Base-by-base conservation (phyloP, 371 early-diverging fungal genomes). In the Funneliformis caledonium region DNA sequence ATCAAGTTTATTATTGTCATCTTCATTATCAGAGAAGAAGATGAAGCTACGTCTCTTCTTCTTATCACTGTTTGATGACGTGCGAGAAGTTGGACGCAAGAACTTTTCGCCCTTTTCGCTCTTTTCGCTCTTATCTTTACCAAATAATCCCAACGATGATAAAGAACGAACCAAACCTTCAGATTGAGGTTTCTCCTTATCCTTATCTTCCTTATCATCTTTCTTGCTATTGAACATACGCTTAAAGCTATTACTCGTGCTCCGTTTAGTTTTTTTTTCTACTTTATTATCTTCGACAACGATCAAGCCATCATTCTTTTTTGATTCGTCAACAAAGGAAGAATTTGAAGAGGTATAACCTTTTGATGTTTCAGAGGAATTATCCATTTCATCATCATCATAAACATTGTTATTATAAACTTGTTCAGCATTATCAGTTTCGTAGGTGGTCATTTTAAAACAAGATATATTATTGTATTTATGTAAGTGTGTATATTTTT, bases 11-110 rank as follows among this genome's bases (percentile, higher is more conserved):
- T 52, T 37, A 37, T 37, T 37, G 37, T 67, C 67, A 37, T 37
- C 47, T 22, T 70, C 70, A 22, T 70, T 22, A 26, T 70, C 70
- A 11, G 70, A 70, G 22, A 70, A 70, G 70, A 70, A 70, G 9
- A 70, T 47, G 5, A 26, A 22, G 26, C 70, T 48, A 26, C 22
- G 70, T 26, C 70, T 9, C 31, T 70, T 48, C 47, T 69, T 69
- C 22, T 42, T 48, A 45, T n/a, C 47, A 47, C 10, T 43, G 22
- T 70, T 67, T 3, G 67, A 52, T 16, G 52, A 52, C 14, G 52
- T 52, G 16, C 52, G 52, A 52, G 52, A 52, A 16, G 52, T 52
- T 14, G 52, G 52, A 52, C 52, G 52, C 5, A 52, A 4, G 4
- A 16, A 19, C 4, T 16, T 52, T 16, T 37, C 42, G 26, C 42